phyloP scores from a whole-genome alignment of 495 filamentous ascomycete species.

The Friedmanniomyces endolithicus region DNA sequence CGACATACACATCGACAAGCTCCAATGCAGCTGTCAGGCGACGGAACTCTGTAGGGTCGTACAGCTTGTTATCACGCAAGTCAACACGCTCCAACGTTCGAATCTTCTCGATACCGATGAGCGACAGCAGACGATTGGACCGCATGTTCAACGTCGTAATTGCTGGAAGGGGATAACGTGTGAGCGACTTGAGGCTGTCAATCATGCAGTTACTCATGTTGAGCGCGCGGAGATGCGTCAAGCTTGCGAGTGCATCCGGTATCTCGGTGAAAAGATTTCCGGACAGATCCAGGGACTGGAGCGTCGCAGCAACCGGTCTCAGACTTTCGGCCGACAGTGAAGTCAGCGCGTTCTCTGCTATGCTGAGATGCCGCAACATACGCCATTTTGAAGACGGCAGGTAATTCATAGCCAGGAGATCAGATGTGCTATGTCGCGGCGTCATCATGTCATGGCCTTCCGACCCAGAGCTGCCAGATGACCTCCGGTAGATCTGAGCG shows the following conservation, averaged over 20 bases:
- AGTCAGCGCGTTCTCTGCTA: slow-evolving; percentile 83
- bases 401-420: slow-evolving; percentile 49
- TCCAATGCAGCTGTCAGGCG: slow-evolving; percentile 82
- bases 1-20: slow-evolving; percentile 81
- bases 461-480: slow-evolving; percentile 87
- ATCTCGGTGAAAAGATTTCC: slow-evolving; percentile 82
- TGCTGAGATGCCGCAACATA: slow-evolving; percentile 77
- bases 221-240: slow-evolving; percentile 72
- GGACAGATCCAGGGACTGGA: slow-evolving; percentile 84
- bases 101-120: slow-evolving; percentile 82
- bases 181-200: slow-evolving; percentile 78
- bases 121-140: slow-evolving; percentile 72
- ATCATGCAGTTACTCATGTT: slow-evolving; percentile 98
- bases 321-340: slow-evolving; percentile 62
- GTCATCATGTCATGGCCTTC: slow-evolving; percentile 59
- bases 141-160: slow-evolving; percentile 89
- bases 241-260: slow-evolving; percentile 70
- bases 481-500: slow-evolving; percentile 62
- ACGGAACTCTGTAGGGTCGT: slow-evolving; percentile 81
- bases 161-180: slow-evolving; percentile 75
- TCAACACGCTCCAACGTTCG: slow-evolving; percentile 82
- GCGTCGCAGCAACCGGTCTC: slow-evolving; percentile 65
- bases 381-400: slow-evolving; percentile 84
- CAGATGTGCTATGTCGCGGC: slow-evolving; percentile 61
- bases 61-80: slow-evolving; percentile 78